Evolutionary conservation across 352 stramenopile species (phyloP), one percentile per base, ranked within the genome.

Genomic region (Globisporangium emineosum): DNA sequence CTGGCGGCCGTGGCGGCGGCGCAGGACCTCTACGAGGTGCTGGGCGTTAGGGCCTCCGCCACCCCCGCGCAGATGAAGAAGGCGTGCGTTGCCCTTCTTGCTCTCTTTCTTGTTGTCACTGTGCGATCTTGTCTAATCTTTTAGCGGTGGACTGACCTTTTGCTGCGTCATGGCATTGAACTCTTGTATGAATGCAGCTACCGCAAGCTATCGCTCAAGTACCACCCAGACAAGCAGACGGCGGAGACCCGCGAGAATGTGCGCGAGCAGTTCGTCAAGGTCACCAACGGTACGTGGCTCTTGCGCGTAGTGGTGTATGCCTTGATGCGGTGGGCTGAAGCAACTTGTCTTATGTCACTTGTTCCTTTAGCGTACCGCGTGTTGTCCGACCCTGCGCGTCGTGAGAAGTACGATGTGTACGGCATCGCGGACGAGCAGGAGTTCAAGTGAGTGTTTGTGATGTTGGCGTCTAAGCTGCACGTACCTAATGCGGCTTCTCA

Each of bases 201-300:
- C 78, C 80, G 93, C 51, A 96, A 96, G 70, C 72, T 98, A 43
- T 96, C 85, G 64, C 82, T 98, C 51, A 93, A 98, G 72, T 98
- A 97, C 69, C 94, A 98, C 75, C 94, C 94, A 29, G 94, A 98
- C 72, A 98, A 98, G 77, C 92, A 97, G 56, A 87, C 90, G 30
- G 77, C 81, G 23, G 78, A 89, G 29, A 80, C 62, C 13, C 75
- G 78, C 19, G 79, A 88, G 45, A 66, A 64, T 13, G 83, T 88
- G 76, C 86, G 83, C 66, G 79, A 86, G 32, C 67, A 82, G 62
- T 91, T 91, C 52, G 72, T 91, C 64, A 88, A 91, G 76, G 89
- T 91, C 73, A 77, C 79, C 56, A 91, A 91, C 64, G 82, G 81
- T 90, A 60, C 9, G 55, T 15, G 9, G 6, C 50, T 37, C 1